These are phyloP conservation scores for Penicillium sp. DNA, from an alignment of 2,329 filamentous ascomycete genomes.

Conservation along the genomic window DNA sequence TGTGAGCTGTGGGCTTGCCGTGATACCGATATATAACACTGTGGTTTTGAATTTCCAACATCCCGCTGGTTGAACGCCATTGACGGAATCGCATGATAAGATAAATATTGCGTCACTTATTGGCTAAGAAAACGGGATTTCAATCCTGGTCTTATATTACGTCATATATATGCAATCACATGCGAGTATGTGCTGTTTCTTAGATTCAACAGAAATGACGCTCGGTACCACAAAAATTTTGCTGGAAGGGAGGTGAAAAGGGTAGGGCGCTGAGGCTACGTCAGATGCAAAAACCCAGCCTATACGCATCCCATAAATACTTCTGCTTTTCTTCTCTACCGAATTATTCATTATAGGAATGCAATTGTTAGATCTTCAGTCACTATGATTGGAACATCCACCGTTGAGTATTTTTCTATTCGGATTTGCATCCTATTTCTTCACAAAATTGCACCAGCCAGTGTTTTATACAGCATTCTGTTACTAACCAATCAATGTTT, in stretches of 20 bases:
- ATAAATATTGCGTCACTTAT: constrained; percentile 9
- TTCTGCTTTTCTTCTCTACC: constrained; percentile 1
- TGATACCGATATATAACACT: no score
- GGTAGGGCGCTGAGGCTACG: no score
- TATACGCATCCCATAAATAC: constrained; percentile 1
- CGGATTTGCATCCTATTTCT: constrained; percentile 49
- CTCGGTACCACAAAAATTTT: constrained; percentile 3
- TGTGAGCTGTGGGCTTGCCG: no score
- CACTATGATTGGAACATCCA: constrained; percentile 42
- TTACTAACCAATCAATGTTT: constrained; percentile 16
- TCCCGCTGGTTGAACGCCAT: no score
- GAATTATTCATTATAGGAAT: constrained; percentile 2
- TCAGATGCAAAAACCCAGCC: neutral
- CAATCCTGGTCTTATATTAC: constrained; percentile 6
- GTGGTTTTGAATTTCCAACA: no score
- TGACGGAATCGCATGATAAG: constrained; percentile 4
- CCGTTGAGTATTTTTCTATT: constrained; percentile 46
- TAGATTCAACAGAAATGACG: constrained; percentile 1
- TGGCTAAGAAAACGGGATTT: constrained; percentile 6
- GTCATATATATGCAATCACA: constrained; percentile 10
- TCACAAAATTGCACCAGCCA: constrained; percentile 51
- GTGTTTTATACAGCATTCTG: constrained; percentile 46
- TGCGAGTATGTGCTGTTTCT: constrained; percentile 4
- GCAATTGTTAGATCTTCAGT: constrained; percentile 1
- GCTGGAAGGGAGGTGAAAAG: constrained; percentile 3